A percentile compares a stretch with the other conserved stretches of the same genome.
phyloP scores from a whole-genome alignment of 768 basidiomycete genomes.

The Mycena floridula region DNA sequence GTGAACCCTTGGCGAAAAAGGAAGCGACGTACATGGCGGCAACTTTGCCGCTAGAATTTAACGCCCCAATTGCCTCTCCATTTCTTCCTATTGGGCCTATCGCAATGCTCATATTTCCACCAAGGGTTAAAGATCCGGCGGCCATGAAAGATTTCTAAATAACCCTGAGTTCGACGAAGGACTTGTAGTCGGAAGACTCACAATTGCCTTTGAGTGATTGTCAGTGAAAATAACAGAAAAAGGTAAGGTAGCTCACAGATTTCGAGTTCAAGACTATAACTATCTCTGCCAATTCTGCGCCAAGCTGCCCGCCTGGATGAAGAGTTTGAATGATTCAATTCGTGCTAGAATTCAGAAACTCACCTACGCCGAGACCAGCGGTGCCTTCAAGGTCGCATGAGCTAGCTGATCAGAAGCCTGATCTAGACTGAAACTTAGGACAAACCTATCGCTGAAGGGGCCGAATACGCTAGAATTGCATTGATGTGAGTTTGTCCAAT shows the following conservation, averaged over 20 bases:
- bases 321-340: neutral
- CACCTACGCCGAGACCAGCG: conserved; percentile 82
- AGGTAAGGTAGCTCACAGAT: conserved; percentile 41
- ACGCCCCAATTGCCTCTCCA: conserved; percentile 82
- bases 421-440: too few species aligned
- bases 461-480: conserved; percentile 68
- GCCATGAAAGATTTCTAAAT: conserved; percentile 86
- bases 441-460: conserved; percentile 93
- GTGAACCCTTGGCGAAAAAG: conserved; percentile 1
- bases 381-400: too few species aligned
- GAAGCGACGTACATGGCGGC: conserved; percentile 71
- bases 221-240: conserved; percentile 4
- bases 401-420: too few species aligned
- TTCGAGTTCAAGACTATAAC: conserved; percentile 82
- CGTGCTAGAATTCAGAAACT: neutral
- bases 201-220: conserved; percentile 45
- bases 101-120: conserved; percentile 86
- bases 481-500: conserved; percentile 1
- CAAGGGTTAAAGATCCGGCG: conserved; percentile 83
- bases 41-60: conserved; percentile 81
- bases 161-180: neutral
- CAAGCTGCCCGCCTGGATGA: conserved; percentile 46
- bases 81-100: conserved; percentile 92
- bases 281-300: conserved; percentile 89
- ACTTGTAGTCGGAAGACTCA: conserved; percentile 37